Percentiles rank a stretch among this genome's conserved stretches.
Conservation (phyloP, 306 rosid genomes). For the Malus sieversii region DNA sequence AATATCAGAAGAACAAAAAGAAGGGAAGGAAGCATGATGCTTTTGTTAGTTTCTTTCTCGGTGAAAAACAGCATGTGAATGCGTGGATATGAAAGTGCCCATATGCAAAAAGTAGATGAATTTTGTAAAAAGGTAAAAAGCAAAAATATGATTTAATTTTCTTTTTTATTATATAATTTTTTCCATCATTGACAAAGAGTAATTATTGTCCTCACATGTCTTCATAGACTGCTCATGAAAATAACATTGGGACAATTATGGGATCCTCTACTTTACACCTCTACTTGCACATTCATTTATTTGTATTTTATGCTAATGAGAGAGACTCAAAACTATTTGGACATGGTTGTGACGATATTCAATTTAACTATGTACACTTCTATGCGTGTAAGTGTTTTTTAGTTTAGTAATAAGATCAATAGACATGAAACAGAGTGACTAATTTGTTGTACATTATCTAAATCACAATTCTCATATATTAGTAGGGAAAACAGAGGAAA, state of each 20-base stretch:
- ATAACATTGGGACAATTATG: slow-evolving; percentile 79
- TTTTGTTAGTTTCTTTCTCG: slow-evolving; percentile 42
- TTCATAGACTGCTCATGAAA: slow-evolving; percentile 60
- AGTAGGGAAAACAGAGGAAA: slow-evolving; percentile 20
- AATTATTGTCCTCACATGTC: slow-evolving; percentile 93
- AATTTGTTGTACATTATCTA: slow-evolving; percentile 20
- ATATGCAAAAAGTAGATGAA: slow-evolving; percentile 29
- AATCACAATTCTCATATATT: slow-evolving; percentile 20
- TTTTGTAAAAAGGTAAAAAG: slow-evolving; percentile 5
- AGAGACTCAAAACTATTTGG: not conserved
- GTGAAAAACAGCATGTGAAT: slow-evolving; percentile 78
- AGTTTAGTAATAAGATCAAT: too few relatives aligned
- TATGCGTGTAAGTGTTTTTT: too few relatives aligned
- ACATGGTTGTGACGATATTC: too few relatives aligned
- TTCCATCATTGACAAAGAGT: slow-evolving; percentile 51
- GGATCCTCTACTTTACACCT: slow-evolving; percentile 42
- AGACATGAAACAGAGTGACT: not conserved
- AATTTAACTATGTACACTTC: too few relatives aligned
- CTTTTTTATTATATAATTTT: slow-evolving; percentile 24
- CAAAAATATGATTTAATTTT: not conserved
- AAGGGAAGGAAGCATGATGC: slow-evolving; percentile 27
- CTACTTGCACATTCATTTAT: not conserved
- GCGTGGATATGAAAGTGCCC: slow-evolving; percentile 46
- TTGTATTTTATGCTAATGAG: not conserved
- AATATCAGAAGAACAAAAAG: slow-evolving; percentile 25